Evolutionary conservation across 441 rosid genomes (phyloP).

Genomic region (Pelargonium citronellum): DNA sequence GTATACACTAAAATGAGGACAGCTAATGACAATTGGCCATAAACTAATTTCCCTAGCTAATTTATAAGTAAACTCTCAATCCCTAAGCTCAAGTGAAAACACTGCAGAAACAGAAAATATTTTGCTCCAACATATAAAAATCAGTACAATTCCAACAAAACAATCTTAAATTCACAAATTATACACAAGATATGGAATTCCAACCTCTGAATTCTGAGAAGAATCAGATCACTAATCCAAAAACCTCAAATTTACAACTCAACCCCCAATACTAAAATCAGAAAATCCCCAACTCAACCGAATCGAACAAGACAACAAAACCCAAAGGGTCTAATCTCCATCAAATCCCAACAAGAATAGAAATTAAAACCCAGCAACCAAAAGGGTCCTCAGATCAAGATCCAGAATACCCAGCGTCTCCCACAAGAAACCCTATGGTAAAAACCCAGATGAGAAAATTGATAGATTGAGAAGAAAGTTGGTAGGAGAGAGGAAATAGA

Average conservation of each 20-base stretch:
- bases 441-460: not conserved
- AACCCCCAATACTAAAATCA: not conserved
- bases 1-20: not conserved
- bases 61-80: too few relatives aligned
- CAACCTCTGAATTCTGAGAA: slow-evolving; percentile 20
- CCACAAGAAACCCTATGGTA: not conserved
- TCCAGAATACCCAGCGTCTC: not conserved
- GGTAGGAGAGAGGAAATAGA: not conserved
- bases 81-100: too few relatives aligned
- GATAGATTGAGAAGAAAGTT: not conserved
- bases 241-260: not conserved
- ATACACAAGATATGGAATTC: slow-evolving; percentile 8
- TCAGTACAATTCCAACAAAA: not conserved
- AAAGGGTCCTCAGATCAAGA: slow-evolving; percentile 2
- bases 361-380: not conserved
- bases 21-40: not conserved
- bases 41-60: not conserved
- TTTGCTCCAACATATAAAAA: not conserved
- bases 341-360: too few relatives aligned
- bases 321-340: too few relatives aligned
- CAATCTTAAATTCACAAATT: slow-evolving; percentile 10
- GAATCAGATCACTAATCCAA: not conserved
- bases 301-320: too few relatives aligned
- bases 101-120: not conserved
- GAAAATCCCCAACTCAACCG: not conserved